Conservation (phyloP, 2,329 filamentous ascomycete species). For the Cladosporium sp. region DNA sequence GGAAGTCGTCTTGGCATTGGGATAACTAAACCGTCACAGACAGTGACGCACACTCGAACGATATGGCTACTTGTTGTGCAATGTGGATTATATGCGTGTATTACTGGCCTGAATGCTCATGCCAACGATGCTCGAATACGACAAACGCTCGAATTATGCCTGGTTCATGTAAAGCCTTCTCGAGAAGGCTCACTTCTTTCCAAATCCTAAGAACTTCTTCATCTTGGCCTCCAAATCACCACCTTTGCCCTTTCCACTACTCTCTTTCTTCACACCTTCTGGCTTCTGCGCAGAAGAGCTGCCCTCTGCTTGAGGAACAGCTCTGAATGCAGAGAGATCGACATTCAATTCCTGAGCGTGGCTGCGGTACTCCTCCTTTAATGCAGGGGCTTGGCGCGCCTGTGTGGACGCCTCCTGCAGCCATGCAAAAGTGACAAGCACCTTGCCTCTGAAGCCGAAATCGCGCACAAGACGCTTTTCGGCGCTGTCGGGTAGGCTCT, state of each 20-base stretch:
- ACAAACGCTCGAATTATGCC: background rate
- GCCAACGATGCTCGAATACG: background rate
- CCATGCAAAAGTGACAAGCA: conserved; percentile 78
- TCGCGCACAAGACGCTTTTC: conserved; percentile 66
- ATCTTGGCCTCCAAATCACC: conserved; percentile 48
- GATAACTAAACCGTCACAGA: background rate
- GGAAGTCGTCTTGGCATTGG: background rate
- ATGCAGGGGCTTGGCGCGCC: conserved; percentile 57
- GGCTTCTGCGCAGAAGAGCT: conserved; percentile 25
- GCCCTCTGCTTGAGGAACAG: conserved; percentile 27
- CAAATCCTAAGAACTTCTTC: conserved; percentile 71
- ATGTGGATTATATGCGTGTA: background rate
- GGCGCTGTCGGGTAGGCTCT: conserved; percentile 27
- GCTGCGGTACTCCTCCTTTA: conserved; percentile 60
- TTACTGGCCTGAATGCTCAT: background rate
- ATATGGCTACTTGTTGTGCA: background rate
- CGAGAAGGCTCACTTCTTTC: conserved; percentile 61
- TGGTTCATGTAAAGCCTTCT: background rate
- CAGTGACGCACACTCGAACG: background rate
- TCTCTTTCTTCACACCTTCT: conserved; percentile 34
- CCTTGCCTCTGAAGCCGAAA: conserved; percentile 68
- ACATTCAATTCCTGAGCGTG: conserved; percentile 68
- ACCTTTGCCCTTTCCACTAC: conserved; percentile 34
- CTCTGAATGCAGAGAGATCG: conserved; percentile 45
- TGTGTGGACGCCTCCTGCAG: conserved; percentile 60